Evolutionary conservation across 2,329 filamentous ascomycete genomes (phyloP).

Genomic region (Coniochaeta pulveracea): DNA sequence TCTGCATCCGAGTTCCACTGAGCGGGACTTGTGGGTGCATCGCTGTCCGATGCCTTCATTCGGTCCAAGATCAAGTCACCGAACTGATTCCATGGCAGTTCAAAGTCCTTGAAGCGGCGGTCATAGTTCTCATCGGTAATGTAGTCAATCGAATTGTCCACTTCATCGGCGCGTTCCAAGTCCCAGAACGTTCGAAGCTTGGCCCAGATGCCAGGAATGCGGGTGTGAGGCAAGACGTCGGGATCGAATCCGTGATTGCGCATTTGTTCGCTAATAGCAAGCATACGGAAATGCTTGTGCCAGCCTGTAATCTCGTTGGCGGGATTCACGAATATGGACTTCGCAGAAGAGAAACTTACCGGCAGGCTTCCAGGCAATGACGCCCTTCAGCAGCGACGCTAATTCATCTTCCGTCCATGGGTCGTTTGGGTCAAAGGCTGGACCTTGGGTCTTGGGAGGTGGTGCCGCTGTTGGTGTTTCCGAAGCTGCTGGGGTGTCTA

Average conservation of each 20-base stretch:
- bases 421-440: slow-evolving; percentile 40
- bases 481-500: slow-evolving; percentile 44
- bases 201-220: slow-evolving; percentile 82
- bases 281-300: slow-evolving; percentile 89
- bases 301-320: slow-evolving; percentile 61
- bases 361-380: slow-evolving; percentile 94
- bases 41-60: slow-evolving; percentile 31
- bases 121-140: slow-evolving; percentile 44
- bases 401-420: slow-evolving; percentile 95
- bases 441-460: slow-evolving; percentile 23
- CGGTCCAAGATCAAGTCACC: slow-evolving; percentile 34
- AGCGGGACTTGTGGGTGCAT: slow-evolving; percentile 34
- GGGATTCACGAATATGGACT: no score
- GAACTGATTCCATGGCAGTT: slow-evolving; percentile 40
- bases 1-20: slow-evolving; percentile 23
- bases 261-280: slow-evolving; percentile 71
- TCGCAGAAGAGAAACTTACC: slow-evolving; percentile 47
- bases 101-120: slow-evolving; percentile 55
- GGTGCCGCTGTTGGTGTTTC: slow-evolving; percentile 34
- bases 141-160: slow-evolving; percentile 51
- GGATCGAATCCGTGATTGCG: slow-evolving; percentile 71
- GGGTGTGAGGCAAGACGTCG: slow-evolving; percentile 62
- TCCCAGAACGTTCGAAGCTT: slow-evolving; percentile 81
- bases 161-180: slow-evolving; percentile 73
- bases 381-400: slow-evolving; percentile 81